Evolutionary conservation across 1,139 yeast genomes (phyloP).

Genomic region (Blastobotrys capitulatus): DNA sequence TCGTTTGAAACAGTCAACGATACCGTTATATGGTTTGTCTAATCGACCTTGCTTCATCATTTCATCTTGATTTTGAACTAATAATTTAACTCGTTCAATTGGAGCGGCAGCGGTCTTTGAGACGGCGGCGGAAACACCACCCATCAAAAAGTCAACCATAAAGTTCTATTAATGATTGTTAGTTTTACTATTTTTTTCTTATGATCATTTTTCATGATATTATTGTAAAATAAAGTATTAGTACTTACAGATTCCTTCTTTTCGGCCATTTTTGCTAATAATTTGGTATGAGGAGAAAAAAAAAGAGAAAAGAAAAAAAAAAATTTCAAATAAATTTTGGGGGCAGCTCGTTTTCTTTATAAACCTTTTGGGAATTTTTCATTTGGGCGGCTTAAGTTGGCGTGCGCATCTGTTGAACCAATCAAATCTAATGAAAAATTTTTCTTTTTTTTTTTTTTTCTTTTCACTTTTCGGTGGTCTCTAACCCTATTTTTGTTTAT

Average conservation of each 20-base stretch:
- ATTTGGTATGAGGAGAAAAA: neutral
- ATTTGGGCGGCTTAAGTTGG: too few relatives aligned
- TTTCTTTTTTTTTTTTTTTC: too few relatives aligned
- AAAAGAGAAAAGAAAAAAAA: neutral
- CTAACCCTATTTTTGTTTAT: too few relatives aligned
- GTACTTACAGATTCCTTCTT: neutral
- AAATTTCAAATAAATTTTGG: too few relatives aligned
- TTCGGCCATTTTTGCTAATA: constrained; percentile 1
- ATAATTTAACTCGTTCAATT: constrained; percentile 75
- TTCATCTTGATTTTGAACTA: constrained; percentile 80
- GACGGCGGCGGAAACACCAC: constrained; percentile 83
- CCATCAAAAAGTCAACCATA: constrained; percentile 61
- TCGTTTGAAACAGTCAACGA: constrained; percentile 65
- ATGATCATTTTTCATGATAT: constrained; percentile 50
- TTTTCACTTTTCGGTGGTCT: too few relatives aligned
- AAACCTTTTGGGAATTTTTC: too few relatives aligned
- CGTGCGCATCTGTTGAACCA: too few relatives aligned
- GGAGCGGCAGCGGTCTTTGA: constrained; percentile 81
- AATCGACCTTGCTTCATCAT: constrained; percentile 80
- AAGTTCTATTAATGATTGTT: constrained; percentile 28
- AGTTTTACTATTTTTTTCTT: neutral
- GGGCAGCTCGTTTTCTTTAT: too few relatives aligned
- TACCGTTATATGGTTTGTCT: constrained; percentile 59
- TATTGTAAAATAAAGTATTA: too few relatives aligned
- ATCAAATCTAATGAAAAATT: too few relatives aligned